Evolutionary conservation across 805 yeast species (phyloP).

Genomic region (Lachancea quebecensis): DNA sequence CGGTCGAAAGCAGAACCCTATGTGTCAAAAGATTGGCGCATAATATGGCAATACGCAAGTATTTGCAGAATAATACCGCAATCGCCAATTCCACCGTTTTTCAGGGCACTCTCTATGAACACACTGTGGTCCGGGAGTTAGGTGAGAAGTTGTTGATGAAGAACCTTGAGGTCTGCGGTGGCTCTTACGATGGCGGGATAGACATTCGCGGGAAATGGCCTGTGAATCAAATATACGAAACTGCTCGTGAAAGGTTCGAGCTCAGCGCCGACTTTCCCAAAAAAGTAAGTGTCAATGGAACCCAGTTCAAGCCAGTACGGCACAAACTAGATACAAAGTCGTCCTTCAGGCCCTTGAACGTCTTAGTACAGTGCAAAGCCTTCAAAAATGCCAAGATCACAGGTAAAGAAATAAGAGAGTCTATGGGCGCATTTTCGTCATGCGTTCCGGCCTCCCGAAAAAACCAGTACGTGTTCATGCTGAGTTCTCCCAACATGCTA

Average conservation of each 20-base stretch:
- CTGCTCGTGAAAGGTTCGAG: slow-evolving; percentile 1
- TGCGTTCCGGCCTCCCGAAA: slow-evolving; percentile 13
- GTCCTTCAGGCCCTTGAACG: slow-evolving; percentile 13
- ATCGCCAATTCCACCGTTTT: slow-evolving; percentile 27
- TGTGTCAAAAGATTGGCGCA: neutral
- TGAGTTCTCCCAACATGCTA: slow-evolving; percentile 30
- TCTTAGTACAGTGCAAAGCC: slow-evolving; percentile 30
- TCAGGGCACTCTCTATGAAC: slow-evolving; percentile 31
- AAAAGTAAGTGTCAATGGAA: slow-evolving; percentile 15
- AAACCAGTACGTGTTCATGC: slow-evolving; percentile 20
- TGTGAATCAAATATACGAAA: slow-evolving; percentile 11
- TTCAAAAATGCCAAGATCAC: slow-evolving; percentile 23
- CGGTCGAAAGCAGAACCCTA: too few species aligned
- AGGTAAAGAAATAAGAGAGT: slow-evolving; percentile 28
- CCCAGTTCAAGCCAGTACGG: slow-evolving; percentile 17
- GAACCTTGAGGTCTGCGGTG: slow-evolving; percentile 24
- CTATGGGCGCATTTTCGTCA: slow-evolving; percentile 27
- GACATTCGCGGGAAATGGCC: slow-evolving; percentile 29
- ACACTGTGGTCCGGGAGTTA: slow-evolving; percentile 28
- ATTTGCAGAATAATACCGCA: slow-evolving; percentile 16
- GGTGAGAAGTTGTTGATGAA: slow-evolving; percentile 21
- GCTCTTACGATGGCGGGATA: slow-evolving; percentile 31
- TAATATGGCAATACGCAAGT: slow-evolving; percentile 15
- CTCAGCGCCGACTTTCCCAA: slow-evolving; percentile 12
- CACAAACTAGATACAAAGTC: slow-evolving; percentile 8